Evolutionary conservation across 371 early-diverging fungal species (phyloP).

Genomic region (Haplosporangium sp.): DNA sequence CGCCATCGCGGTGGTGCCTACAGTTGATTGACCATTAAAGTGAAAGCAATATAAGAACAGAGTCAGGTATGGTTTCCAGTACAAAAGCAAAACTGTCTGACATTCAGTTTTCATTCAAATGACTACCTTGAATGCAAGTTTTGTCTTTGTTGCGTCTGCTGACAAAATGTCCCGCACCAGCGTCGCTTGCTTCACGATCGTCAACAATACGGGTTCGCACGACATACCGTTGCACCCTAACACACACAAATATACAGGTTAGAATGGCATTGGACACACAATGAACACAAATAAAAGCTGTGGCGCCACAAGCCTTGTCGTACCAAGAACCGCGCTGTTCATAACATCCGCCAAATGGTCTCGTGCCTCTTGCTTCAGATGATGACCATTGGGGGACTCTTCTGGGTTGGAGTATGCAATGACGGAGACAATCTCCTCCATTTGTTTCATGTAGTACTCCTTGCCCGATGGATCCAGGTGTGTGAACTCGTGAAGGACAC

Average conservation of each 20-base stretch:
- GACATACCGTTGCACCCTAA: slow-evolving; percentile 54
- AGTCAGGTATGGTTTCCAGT: not conserved
- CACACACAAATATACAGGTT: not conserved
- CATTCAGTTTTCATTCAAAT: not conserved
- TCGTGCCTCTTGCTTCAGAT: slow-evolving; percentile 54
- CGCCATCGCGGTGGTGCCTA: slow-evolving; percentile 40
- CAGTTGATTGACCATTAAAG: too few species aligned
- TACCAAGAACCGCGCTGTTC: slow-evolving; percentile 59
- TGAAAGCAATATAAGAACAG: not conserved
- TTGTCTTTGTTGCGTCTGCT: slow-evolving; percentile 35
- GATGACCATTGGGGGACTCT: slow-evolving; percentile 42
- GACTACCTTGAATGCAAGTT: slow-evolving; percentile 41
- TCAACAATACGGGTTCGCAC: slow-evolving; percentile 53
- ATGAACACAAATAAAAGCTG: not conserved
- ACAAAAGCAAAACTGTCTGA: too few species aligned
- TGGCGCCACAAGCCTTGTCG: not conserved
- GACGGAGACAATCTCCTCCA: slow-evolving; percentile 40
- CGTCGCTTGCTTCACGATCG: slow-evolving; percentile 56
- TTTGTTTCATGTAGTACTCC: slow-evolving; percentile 33
- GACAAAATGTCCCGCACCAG: slow-evolving; percentile 53
- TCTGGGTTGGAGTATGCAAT: slow-evolving; percentile 56
- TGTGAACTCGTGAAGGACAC: slow-evolving; percentile 32
- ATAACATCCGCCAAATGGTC: slow-evolving; percentile 56
- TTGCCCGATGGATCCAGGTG: slow-evolving; percentile 28
- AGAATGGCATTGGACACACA: not conserved